Evolutionary conservation across 495 filamentous ascomycete genomes (phyloP), one percentile per base, ranked within the genome.

Genomic region (Extremus antarcticus): DNA sequence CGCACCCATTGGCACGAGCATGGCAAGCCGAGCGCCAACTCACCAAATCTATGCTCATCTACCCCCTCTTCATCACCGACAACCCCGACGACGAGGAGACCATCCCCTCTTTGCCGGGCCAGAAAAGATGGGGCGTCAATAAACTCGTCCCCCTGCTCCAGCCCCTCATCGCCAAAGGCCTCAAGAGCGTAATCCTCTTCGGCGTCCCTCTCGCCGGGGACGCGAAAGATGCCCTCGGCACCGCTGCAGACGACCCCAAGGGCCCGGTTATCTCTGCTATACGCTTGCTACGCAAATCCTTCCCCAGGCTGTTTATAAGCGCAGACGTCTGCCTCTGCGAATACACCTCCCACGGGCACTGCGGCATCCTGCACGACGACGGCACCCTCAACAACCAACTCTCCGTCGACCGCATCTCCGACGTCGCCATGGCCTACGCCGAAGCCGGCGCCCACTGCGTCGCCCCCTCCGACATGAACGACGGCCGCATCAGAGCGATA

Each of bases 31-130:
- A 98, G 72, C 78, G 90, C 47, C 90, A 97, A 76, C 78, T 98
- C 64, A 97, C 94, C 19, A 98, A 98, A 81, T 90, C 90, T 29
- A 97, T 97, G 91, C 80, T 98, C 61, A 95, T 98, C 50, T 95
- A 94, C 69, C 92, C 92, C 1, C 78, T 98, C 43, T 98, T 98
- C 73, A 85, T 98, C 60, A 92, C 92, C 55, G 92, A 97, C 70
- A 80, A 86, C 53, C 84, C 88, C 16, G 86, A 98, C 63, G 91
- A 97, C 73, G 88, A 94, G 71, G 87, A 83, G 2, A 78, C 86
- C 10, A 91, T 98, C 47, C 83, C 90, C 40, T 94, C 89, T 39
- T 78, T 98, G 1, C 92, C 92, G 11, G 84, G 85, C 63, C 91
- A 96, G 71, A 71, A 82, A 70, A 89, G 91, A 53, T 82, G 87